Percentiles rank a stretch among this genome's conserved stretches.
phyloP scores from a whole-genome alignment of 192 early-diverging fungal species.

The Rhizoclosmatium sp. region DNA sequence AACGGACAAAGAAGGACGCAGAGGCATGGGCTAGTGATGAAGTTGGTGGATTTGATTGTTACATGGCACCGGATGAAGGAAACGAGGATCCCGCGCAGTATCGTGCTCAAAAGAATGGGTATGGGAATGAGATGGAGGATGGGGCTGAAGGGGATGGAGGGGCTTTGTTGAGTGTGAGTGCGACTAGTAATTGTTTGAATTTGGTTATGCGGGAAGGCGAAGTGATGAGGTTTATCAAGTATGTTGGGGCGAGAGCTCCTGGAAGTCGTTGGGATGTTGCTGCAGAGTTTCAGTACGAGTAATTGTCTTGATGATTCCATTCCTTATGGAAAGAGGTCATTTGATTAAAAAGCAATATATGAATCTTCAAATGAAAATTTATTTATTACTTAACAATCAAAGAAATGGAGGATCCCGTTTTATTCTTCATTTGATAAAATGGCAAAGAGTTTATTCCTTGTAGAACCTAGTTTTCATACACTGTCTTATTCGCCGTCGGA shows the following conservation, averaged over 20 bases:
- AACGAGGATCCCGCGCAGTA: constrained; percentile 79
- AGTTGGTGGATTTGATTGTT: constrained; percentile 79
- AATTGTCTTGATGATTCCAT: neutral
- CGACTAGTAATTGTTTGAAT: constrained; percentile 70
- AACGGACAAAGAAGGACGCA: constrained; percentile 25
- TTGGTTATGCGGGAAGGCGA: constrained; percentile 77
- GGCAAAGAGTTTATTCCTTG: no score
- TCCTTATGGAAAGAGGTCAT: no score
- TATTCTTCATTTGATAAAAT: no score
- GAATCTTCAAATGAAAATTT: no score
- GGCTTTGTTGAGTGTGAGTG: constrained; percentile 73
- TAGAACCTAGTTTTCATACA: no score
- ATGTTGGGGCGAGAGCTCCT: constrained; percentile 77
- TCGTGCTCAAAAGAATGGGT: constrained; percentile 42
- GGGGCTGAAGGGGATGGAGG: constrained; percentile 65
- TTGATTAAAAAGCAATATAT: no score
- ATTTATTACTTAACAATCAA: no score
- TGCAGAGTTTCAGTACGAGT: constrained; percentile 64
- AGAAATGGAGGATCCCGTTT: no score
- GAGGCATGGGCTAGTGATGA: constrained; percentile 34
- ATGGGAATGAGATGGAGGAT: neutral
- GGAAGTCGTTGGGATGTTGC: constrained; percentile 83
- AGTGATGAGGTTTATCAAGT: constrained; percentile 84
- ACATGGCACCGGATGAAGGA: constrained; percentile 72
- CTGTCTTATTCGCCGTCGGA: no score